Conservation (phyloP, 176 grass and related monocot genomes). For the Stipa capillata region DNA sequence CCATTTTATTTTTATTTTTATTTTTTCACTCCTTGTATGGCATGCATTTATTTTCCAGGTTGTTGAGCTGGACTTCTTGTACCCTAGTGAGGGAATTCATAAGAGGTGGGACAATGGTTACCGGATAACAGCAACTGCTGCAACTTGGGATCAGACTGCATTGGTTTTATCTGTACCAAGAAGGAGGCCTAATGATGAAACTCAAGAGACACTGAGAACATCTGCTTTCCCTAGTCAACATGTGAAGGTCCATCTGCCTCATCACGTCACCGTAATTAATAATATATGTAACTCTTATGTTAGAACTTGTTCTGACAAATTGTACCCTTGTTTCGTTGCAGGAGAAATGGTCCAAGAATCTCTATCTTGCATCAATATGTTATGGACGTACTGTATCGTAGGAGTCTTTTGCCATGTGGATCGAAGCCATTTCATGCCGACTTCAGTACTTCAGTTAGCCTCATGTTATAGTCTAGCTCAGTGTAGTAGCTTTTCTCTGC, state of each 20-base stretch:
- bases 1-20: background rate
- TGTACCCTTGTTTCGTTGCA: conserved; percentile 35
- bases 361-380: conserved; percentile 91
- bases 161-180: conserved; percentile 82
- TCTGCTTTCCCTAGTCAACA: conserved; percentile 89
- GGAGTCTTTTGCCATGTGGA: conserved; percentile 21
- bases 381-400: conserved; percentile 94
- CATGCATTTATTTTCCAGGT: conserved; percentile 45
- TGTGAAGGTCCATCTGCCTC: conserved; percentile 59
- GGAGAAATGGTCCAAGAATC: conserved; percentile 95
- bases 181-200: conserved; percentile 75
- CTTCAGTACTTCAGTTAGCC: too few relatives aligned
- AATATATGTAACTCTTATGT: background rate
- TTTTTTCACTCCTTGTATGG: background rate
- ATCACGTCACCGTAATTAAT: background rate
- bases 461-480: conserved; percentile 4
- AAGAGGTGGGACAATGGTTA: conserved; percentile 90
- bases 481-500: background rate
- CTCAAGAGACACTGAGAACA: conserved; percentile 92
- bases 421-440: background rate
- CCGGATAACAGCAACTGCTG: conserved; percentile 83
- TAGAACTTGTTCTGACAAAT: conserved; percentile 8
- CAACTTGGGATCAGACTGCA: conserved; percentile 88
- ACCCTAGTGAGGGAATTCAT: conserved; percentile 98
- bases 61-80: conserved; percentile 94